Percentiles rank a stretch among this genome's conserved stretches.
Conservation (phyloP, 2,329 filamentous ascomycete genomes). For the Colletotrichum agaves region DNA sequence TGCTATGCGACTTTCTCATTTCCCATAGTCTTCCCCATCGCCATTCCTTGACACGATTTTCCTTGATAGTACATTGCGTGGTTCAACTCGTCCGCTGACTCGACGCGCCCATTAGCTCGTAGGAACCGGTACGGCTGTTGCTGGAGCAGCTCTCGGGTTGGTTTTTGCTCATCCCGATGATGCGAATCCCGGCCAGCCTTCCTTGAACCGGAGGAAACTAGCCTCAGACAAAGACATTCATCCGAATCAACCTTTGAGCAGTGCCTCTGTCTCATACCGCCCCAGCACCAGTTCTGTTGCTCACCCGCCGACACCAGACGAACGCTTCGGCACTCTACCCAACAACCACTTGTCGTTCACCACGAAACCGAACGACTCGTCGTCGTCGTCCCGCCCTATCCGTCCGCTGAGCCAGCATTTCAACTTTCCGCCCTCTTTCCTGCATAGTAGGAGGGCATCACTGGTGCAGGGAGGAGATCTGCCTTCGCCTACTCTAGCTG, state of each 20-base stretch:
- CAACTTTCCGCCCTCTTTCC: conserved; percentile 49
- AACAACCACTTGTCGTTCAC: conserved; percentile 33
- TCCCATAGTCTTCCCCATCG: conserved; percentile 21
- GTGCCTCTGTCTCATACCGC: conserved; percentile 48
- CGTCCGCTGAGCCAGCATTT: conserved; percentile 53
- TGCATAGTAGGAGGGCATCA: conserved; percentile 55
- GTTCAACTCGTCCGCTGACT: conserved; percentile 29
- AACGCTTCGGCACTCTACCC: conserved; percentile 38
- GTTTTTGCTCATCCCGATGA: conserved; percentile 67
- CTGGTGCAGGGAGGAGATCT: conserved; percentile 53
- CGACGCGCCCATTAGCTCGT: conserved; percentile 58
- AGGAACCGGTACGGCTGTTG: conserved; percentile 70
- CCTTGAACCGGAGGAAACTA: conserved; percentile 35
- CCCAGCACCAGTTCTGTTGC: conserved; percentile 56
- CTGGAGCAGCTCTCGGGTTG: conserved; percentile 68
- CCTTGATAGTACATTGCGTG: conserved; percentile 34
- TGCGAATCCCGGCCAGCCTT: conserved; percentile 42
- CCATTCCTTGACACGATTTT: conserved; percentile 8
- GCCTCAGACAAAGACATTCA: conserved; percentile 48
- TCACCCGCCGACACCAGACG: conserved; percentile 45
- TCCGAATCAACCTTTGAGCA: conserved; percentile 42
- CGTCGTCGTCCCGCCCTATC: conserved; percentile 37
- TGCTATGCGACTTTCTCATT: conserved; percentile 20
- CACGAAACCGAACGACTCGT: conserved; percentile 42
- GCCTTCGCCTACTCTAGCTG: conserved; percentile 50